phyloP scores from a whole-genome alignment of 1,284 basidiomycete species.

The Baeospora myosura region DNA sequence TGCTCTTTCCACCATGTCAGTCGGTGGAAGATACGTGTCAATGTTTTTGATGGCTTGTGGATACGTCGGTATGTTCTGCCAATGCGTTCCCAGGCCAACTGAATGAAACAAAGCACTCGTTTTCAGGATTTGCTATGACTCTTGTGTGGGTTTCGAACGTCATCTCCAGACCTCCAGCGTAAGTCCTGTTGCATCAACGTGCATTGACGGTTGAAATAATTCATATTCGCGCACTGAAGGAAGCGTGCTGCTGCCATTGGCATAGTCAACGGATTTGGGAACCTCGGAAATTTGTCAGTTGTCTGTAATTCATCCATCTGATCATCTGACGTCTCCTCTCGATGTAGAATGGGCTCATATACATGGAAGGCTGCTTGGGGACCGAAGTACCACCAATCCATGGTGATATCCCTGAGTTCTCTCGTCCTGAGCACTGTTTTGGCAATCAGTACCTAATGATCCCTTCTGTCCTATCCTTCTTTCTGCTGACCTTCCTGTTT shows the following conservation, averaged over 20 bases:
- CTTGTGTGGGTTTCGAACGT: constrained; percentile 59
- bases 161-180: constrained; percentile 57
- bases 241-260: constrained; percentile 42
- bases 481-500: constrained; percentile 1
- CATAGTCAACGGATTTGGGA: constrained; percentile 24
- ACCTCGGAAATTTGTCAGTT: constrained; percentile 27
- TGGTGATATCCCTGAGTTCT: constrained; percentile 37
- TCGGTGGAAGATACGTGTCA: constrained; percentile 52
- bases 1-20: constrained; percentile 44
- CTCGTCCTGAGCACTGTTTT: constrained; percentile 31
- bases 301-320: not conserved
- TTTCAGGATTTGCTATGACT: constrained; percentile 48
- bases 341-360: constrained; percentile 39
- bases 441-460: constrained; percentile 26
- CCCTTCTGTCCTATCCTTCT: constrained; percentile 2
- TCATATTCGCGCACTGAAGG: constrained; percentile 1
- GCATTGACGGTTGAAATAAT: not conserved
- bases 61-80: constrained; percentile 37
- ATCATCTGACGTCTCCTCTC: not conserved
- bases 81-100: not conserved
- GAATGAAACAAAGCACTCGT: not conserved
- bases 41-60: constrained; percentile 60
- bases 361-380: constrained; percentile 45
- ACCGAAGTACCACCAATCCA: constrained; percentile 43
- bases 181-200: constrained; percentile 9